Base-by-base conservation (phyloP, 257 asterid genomes). In the Sherardia arvensis region DNA sequence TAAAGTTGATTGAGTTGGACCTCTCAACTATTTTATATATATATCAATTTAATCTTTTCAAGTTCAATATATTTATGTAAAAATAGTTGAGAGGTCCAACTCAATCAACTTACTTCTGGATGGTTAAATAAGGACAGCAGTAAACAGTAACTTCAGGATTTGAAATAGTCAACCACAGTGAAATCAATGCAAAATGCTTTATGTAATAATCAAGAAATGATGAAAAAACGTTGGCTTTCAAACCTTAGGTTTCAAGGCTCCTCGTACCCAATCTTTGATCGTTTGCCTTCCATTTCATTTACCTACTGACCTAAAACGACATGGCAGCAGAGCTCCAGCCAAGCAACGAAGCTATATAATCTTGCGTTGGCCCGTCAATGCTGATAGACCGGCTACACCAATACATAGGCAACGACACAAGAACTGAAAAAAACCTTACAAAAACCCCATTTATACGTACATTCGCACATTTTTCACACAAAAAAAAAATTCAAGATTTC, bases 281-380 rank as follows among this genome's bases (percentile, higher is more conserved):
- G 22, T 10, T 56, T 63, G 64, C 69, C 65, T 66, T 30, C 65
- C 63, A 67, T 66, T 66, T 30, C 65, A 75, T 71, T 87, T 70
- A 87, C 95, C 97, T 82, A 87, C 90, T 20, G 64, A 58, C 47
- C 77, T 68, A 87, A 74, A 87, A 79, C 73, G 97, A 90, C 95
- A 57, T 38, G 68, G 64, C 84, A 83, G 81, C 81, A 67, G 28
- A n/a, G 43, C 36, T 25, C 45, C 3, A 59, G 47, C 47, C 3
- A 3, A 4, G 47, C 47, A 2, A 9, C 30, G 21, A 5, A 6
- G 25, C 70, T 89, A 89, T 86, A 79, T 72, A 83, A 73, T n/a
- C 43, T 76, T 77, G 76, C 74, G 76, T 76, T 77, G 75, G 68
- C 72, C 61, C 17, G 80, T 83, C 87, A 72, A 53, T 7, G 20